Conservation (phyloP, 768 basidiomycete species). For the Coprinopsis strossmayeri region DNA sequence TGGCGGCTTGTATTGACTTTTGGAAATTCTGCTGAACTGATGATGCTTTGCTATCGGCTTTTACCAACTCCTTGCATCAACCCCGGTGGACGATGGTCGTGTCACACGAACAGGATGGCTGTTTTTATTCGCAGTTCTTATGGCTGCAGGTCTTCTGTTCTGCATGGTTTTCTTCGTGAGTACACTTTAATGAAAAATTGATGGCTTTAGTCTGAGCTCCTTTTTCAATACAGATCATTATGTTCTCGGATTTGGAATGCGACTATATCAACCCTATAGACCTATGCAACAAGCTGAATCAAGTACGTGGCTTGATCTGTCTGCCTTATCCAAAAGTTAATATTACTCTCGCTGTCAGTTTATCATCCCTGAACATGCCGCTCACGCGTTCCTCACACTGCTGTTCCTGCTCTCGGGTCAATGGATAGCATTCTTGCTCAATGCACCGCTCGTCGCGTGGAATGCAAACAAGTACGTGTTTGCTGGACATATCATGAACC, state of each 20-base stretch:
- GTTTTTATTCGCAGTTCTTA: conserved; percentile 92
- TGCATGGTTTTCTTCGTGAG: conserved; percentile 99
- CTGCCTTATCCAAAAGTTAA: neutral
- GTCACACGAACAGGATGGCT: conserved; percentile 67
- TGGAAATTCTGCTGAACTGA: too few relatives aligned
- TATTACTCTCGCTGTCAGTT: conserved; percentile 49
- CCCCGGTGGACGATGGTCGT: neutral
- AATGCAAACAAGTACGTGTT: conserved; percentile 88
- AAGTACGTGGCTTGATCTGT: conserved; percentile 44
- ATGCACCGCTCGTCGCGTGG: conserved; percentile 80
- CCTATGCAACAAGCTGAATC: conserved; percentile 98
- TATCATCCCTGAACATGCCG: conserved; percentile 92
- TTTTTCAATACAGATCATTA: conserved; percentile 99
- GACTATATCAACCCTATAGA: conserved; percentile 99
- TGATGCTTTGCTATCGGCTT: too few relatives aligned
- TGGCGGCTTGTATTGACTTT: neutral
- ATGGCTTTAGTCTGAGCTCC: too few relatives aligned
- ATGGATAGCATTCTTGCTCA: conserved; percentile 90
- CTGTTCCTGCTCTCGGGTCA: conserved; percentile 94
- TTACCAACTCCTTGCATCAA: too few relatives aligned
- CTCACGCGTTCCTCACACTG: conserved; percentile 85
- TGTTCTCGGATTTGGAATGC: conserved; percentile 99
- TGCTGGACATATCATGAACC: neutral
- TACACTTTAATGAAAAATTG: too few relatives aligned
- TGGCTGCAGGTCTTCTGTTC: conserved; percentile 92